These are phyloP conservation scores for Naganishia vaughanmartiniae DNA, from an alignment of 768 basidiomycete genomes.

Conservation along the genomic window DNA sequence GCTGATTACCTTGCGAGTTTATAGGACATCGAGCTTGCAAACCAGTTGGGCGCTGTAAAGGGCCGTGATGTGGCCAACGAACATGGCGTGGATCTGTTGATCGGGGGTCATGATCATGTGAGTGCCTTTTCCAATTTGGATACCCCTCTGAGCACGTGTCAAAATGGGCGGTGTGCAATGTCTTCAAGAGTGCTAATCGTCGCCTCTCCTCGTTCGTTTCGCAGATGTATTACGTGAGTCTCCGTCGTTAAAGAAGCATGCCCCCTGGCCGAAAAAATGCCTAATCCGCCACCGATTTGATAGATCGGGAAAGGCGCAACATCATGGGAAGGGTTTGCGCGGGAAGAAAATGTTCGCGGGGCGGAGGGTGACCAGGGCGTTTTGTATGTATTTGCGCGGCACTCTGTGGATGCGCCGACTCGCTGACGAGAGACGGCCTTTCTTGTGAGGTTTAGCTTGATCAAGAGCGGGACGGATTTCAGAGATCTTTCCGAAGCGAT, in stretches of 20 bases:
- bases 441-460: conserved; percentile 40
- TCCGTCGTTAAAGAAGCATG: too few species aligned
- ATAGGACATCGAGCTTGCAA: conserved; percentile 49
- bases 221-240: conserved; percentile 28
- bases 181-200: background rate
- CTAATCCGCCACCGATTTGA: background rate
- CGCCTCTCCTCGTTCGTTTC: too few species aligned
- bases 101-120: conserved; percentile 83
- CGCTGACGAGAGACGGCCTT: background rate
- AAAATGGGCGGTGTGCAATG: too few species aligned
- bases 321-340: conserved; percentile 46
- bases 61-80: conserved; percentile 56
- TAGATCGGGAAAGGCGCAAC: conserved; percentile 47
- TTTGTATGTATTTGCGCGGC: background rate
- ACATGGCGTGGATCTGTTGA: conserved; percentile 78
- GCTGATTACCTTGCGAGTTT: background rate
- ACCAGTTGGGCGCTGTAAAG: conserved; percentile 46
- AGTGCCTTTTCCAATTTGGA: background rate
- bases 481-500: conserved; percentile 75
- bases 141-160: too few species aligned
- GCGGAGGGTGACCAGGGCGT: conserved; percentile 44
- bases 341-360: conserved; percentile 38
- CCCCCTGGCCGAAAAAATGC: background rate
- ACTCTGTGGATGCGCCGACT: conserved; percentile 27
- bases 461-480: conserved; percentile 89